A percentile compares a stretch with the other conserved stretches of the same genome.
phyloP scores from a whole-genome alignment of 768 basidiomycete genomes.

The Neoboletus magnificus region DNA sequence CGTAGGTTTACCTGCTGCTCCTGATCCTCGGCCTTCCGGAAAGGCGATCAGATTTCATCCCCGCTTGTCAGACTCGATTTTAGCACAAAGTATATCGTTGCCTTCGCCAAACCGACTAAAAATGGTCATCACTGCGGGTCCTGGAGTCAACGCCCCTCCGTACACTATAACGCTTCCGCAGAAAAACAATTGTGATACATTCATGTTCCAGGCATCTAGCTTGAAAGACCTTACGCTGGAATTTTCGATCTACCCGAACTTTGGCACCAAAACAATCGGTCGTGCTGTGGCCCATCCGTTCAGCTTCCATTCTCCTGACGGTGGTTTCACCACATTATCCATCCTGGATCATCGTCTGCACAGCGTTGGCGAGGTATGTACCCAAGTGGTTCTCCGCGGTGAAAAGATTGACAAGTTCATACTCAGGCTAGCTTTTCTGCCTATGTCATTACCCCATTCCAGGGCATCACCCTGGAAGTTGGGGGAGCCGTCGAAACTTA shows the following conservation, averaged over 20 bases:
- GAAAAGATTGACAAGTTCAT: slow-evolving; percentile 5
- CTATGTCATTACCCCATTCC: slow-evolving; percentile 83
- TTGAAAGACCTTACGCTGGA: slow-evolving; percentile 75
- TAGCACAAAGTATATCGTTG: slow-evolving; percentile 63
- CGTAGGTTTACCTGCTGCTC: slow-evolving; percentile 56
- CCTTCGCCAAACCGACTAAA: slow-evolving; percentile 80
- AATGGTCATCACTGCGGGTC: slow-evolving; percentile 89
- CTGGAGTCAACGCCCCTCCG: slow-evolving; percentile 81
- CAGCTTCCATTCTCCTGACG: slow-evolving; percentile 57
- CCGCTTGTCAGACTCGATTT: slow-evolving; percentile 66
- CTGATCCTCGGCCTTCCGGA: slow-evolving; percentile 35
- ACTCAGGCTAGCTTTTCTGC: slow-evolving; percentile 82
- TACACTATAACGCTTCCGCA: slow-evolving; percentile 88
- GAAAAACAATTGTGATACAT: slow-evolving; percentile 63
- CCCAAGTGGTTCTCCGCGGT: not conserved
- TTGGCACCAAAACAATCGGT: slow-evolving; percentile 95
- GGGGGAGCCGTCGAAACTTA: slow-evolving; percentile 97
- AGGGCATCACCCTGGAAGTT: slow-evolving; percentile 88
- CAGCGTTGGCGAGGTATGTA: slow-evolving; percentile 84
- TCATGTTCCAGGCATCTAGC: slow-evolving; percentile 82
- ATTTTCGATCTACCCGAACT: slow-evolving; percentile 95
- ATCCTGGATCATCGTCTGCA: slow-evolving; percentile 91
- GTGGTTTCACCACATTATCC: slow-evolving; percentile 61
- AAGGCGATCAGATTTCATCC: slow-evolving; percentile 65
- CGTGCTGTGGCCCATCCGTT: slow-evolving; percentile 83